These are phyloP conservation scores for Hibiscus tridactylites DNA, from an alignment of 345 rosid species.

Conservation along the genomic window DNA sequence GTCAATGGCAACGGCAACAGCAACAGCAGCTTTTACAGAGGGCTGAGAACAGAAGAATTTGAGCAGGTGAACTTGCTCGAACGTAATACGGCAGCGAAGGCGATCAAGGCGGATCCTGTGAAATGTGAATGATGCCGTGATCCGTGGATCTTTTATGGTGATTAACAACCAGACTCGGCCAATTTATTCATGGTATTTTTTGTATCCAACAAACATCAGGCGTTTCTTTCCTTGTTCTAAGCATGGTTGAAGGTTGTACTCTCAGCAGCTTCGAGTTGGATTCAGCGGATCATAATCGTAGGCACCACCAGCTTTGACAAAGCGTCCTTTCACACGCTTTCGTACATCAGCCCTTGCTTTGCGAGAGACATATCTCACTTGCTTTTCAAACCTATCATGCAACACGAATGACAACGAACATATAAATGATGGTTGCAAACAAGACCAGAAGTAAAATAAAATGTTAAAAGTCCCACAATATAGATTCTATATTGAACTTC, in stretches of 20 bases:
- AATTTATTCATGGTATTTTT: constrained; percentile 23
- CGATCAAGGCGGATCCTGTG: background rate
- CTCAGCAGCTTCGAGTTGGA: constrained; percentile 83
- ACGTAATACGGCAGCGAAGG: background rate
- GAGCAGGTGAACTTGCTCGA: background rate
- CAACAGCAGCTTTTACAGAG: too few relatives aligned
- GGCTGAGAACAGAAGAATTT: background rate
- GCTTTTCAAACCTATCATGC: constrained; percentile 73
- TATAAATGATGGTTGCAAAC: background rate
- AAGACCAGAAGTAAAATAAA: background rate
- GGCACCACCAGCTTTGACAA: constrained; percentile 92
- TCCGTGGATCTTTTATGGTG: constrained; percentile 8
- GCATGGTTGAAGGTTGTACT: constrained; percentile 23
- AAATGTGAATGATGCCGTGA: constrained; percentile 1
- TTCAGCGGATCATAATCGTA: constrained; percentile 86
- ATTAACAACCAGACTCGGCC: constrained; percentile 10
- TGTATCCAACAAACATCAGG: constrained; percentile 15
- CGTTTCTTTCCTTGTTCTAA: constrained; percentile 19
- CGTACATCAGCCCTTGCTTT: constrained; percentile 98
- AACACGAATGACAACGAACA: background rate
- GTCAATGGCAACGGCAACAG: background rate
- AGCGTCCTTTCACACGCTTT: constrained; percentile 93
- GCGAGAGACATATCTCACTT: constrained; percentile 89
- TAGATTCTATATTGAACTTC: background rate
- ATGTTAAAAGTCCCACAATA: background rate